These are phyloP conservation scores for Torulaspora franciscae DNA, from an alignment of 805 yeast genomes.

Conservation along the genomic window DNA sequence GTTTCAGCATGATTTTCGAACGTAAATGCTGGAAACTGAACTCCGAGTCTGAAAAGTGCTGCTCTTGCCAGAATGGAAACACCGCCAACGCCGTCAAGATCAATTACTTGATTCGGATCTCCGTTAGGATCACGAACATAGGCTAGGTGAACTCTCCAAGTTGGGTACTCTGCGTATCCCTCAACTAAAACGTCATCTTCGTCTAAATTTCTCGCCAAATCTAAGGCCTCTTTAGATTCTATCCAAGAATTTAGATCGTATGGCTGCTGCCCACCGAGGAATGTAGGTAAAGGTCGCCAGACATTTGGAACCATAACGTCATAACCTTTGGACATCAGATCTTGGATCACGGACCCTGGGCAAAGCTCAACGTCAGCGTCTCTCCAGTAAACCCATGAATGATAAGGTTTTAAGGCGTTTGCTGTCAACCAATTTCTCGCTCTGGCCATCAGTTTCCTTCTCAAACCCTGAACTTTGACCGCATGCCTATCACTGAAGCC, in stretches of 20 bases:
- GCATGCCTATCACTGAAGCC: constrained; percentile 81
- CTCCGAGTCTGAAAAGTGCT: constrained; percentile 67
- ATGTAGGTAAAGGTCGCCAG: constrained; percentile 95
- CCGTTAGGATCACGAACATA: constrained; percentile 62
- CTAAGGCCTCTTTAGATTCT: constrained; percentile 73
- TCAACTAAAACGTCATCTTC: constrained; percentile 87
- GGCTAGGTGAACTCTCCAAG: constrained; percentile 79
- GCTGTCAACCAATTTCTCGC: constrained; percentile 82
- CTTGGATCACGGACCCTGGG: constrained; percentile 70
- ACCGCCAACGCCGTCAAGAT: constrained; percentile 83
- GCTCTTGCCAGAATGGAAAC: constrained; percentile 77
- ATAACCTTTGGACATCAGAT: constrained; percentile 60
- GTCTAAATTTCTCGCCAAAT: constrained; percentile 55
- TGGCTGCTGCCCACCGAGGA: constrained; percentile 77
- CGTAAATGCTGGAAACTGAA: constrained; percentile 81
- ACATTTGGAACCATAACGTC: constrained; percentile 83
- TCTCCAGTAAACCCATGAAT: constrained; percentile 90
- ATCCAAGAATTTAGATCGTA: constrained; percentile 97
- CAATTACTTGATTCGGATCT: constrained; percentile 56
- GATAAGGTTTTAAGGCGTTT: constrained; percentile 71
- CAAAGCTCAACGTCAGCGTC: constrained; percentile 82
- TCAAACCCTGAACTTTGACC: constrained; percentile 77
- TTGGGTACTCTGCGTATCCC: constrained; percentile 82
- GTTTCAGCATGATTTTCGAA: constrained; percentile 84
- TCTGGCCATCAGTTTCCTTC: constrained; percentile 80